Evolutionary conservation across 1,284 basidiomycete genomes (phyloP), one percentile per base, ranked within the genome.

Genomic region (Marasmius oreades): DNA sequence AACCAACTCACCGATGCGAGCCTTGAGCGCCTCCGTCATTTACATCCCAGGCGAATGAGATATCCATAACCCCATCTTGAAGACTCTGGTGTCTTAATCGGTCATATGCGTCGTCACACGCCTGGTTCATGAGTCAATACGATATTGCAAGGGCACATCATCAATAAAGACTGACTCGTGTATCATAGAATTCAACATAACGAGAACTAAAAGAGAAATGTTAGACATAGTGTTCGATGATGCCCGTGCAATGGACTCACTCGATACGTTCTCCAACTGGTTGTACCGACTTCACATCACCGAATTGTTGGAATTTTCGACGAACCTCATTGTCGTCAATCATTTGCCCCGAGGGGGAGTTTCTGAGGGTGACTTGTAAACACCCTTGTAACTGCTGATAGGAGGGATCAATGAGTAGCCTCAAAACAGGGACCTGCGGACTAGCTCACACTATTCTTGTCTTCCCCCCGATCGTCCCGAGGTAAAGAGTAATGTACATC

Each of bases 401-500:
- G 48, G 55, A 5, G 37, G 28, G 28, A 52, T 55, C 22, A 36
- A 14, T 33, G 1, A 14, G 5, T 1, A n/a, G 8, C 42, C n/a
- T 51, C 36, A 23, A 23, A 12, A 11, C 16, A 3, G 51, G 43
- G 5, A n/a, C n/a, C 31, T 28, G 26, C 31, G 8, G 47, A 50
- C 16, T n/a, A 34, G 65, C 77, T 61, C 64, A 90, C 92, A 73
- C 94, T 94, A 68, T 95, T 95, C 70, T 90, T 95, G 51, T 95
- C 93, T 45, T 93, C 91, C 53, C 86, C 84, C 64, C 89, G 86
- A 59, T 98, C 94, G 63, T 92, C 93, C 59, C 92, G 88, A 3
- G 96, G 96, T 37, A 99, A 76, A 26, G 93, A 95, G 74, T 95
- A 99, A 71, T 99, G 96, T 0, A 99, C 95, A 76, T 99, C 96